phyloP scores from a whole-genome alignment of 257 asterid species.

The Fraxinus quadrangulata region DNA sequence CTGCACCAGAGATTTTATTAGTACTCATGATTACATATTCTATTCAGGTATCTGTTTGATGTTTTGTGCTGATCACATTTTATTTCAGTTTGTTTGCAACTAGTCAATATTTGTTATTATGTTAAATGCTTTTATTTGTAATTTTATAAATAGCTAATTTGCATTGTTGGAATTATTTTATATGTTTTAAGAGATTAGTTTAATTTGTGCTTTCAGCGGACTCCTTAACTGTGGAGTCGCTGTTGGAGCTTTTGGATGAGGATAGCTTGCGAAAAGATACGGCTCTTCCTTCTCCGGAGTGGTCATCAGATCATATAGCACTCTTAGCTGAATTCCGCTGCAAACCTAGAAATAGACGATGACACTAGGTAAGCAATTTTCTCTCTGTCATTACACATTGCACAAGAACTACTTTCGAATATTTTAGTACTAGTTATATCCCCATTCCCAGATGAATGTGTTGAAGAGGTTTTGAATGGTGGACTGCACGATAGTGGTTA shows the following conservation, averaged over 20 bases:
- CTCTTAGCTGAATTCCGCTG: constrained; percentile 94
- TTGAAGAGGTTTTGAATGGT: not conserved
- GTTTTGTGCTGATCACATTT: not conserved
- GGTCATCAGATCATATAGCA: constrained; percentile 99
- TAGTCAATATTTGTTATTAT: not conserved
- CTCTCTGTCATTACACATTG: constrained; percentile 6
- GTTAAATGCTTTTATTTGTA: too few relatives aligned
- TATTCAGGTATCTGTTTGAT: constrained; percentile 68
- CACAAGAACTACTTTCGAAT: not conserved
- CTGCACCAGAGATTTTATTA: constrained; percentile 90
- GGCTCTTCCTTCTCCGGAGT: constrained; percentile 97
- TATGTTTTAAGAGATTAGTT: not conserved
- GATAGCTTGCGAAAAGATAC: constrained; percentile 92
- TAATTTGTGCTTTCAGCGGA: constrained; percentile 59
- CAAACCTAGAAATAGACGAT: constrained; percentile 76
- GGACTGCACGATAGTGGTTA: not conserved
- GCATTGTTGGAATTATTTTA: not conserved
- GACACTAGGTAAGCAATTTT: constrained; percentile 45
- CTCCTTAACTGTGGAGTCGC: constrained; percentile 79
- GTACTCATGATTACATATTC: constrained; percentile 95
- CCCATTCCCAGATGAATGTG: not conserved
- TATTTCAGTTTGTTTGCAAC: not conserved
- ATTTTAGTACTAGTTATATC: too few relatives aligned
- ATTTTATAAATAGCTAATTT: not conserved
- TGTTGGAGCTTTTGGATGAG: constrained; percentile 96